A percentile compares a stretch with the other conserved stretches of the same genome.
These are phyloP conservation scores for Cercospora sojina DNA, from an alignment of 2,329 filamentous ascomycete genomes.

Conservation along the genomic window DNA sequence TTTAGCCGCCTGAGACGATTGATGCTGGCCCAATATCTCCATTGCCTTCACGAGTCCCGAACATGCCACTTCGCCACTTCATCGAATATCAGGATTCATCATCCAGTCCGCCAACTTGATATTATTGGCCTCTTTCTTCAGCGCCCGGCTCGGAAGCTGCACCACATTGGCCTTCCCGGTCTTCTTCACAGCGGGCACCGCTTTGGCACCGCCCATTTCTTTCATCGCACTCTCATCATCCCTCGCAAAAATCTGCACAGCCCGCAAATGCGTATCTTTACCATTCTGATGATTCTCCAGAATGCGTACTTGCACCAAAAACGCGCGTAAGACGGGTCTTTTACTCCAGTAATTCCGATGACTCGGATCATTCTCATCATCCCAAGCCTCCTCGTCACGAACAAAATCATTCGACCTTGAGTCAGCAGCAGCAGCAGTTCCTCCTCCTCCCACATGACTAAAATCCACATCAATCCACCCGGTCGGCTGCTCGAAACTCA, in stretches of 20 bases:
- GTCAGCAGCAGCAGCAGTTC: neutral
- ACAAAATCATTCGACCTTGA: neutral
- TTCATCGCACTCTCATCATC: slow-evolving; percentile 37
- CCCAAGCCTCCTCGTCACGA: slow-evolving; percentile 33
- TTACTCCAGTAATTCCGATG: slow-evolving; percentile 47
- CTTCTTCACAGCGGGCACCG: neutral
- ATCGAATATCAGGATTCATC: slow-evolving; percentile 41
- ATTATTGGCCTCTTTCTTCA: slow-evolving; percentile 28
- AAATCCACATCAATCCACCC: slow-evolving; percentile 90
- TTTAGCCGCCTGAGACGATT: neutral
- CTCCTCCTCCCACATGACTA: slow-evolving; percentile 53
- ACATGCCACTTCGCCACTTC: slow-evolving; percentile 9
- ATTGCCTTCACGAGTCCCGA: neutral
- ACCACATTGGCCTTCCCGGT: neutral
- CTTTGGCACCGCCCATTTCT: slow-evolving; percentile 1
- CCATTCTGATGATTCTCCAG: slow-evolving; percentile 98
- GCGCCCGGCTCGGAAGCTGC: neutral
- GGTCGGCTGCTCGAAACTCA: slow-evolving; percentile 73
- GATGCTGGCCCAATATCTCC: neutral
- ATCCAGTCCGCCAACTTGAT: slow-evolving; percentile 39
- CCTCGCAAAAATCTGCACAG: slow-evolving; percentile 76
- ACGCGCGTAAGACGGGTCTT: slow-evolving; percentile 75
- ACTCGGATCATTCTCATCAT: slow-evolving; percentile 34
- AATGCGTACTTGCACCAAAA: slow-evolving; percentile 85
- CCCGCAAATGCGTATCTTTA: slow-evolving; percentile 96